phyloP scores from a whole-genome alignment of 768 basidiomycete genomes.

The Epithele typhae region DNA sequence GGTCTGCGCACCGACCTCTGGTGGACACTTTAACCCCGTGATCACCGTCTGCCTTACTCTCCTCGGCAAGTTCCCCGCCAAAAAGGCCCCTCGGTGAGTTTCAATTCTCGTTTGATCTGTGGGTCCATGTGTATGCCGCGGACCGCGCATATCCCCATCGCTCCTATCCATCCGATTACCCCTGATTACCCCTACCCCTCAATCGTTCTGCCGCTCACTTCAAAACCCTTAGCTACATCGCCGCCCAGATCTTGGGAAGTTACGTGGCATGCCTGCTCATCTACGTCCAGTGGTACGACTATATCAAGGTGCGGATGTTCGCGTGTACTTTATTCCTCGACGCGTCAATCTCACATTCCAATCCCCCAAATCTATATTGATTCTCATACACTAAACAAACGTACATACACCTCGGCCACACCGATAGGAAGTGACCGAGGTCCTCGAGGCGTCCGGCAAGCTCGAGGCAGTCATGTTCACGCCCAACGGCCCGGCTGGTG shows the following conservation, averaged over 20 bases:
- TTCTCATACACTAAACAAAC: slow-evolving; percentile 31
- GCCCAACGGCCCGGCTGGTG: slow-evolving; percentile 34
- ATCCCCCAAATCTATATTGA: slow-evolving; percentile 19
- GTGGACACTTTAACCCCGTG: slow-evolving; percentile 47
- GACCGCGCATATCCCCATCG: no score
- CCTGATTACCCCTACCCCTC: no score
- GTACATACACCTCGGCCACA: no score
- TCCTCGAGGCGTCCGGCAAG: slow-evolving; percentile 17
- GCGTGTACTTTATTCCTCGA: background rate
- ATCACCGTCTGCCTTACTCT: slow-evolving; percentile 50
- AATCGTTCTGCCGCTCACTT: no score
- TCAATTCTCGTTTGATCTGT: background rate
- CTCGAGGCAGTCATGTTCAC: slow-evolving; percentile 27
- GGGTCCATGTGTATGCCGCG: background rate
- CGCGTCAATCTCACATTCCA: background rate
- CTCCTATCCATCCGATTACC: no score
- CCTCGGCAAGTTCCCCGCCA: slow-evolving; percentile 50
- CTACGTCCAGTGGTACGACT: slow-evolving; percentile 56
- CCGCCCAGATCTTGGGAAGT: slow-evolving; percentile 60
- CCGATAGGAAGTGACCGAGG: slow-evolving; percentile 17
- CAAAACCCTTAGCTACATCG: no score
- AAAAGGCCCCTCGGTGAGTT: slow-evolving; percentile 47
- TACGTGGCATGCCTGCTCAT: slow-evolving; percentile 56
- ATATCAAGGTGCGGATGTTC: slow-evolving; percentile 34
- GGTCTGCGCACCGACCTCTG: slow-evolving; percentile 30